phyloP scores from a whole-genome alignment of 257 asterid genomes.

The Dorcoceras hygrometricum region DNA sequence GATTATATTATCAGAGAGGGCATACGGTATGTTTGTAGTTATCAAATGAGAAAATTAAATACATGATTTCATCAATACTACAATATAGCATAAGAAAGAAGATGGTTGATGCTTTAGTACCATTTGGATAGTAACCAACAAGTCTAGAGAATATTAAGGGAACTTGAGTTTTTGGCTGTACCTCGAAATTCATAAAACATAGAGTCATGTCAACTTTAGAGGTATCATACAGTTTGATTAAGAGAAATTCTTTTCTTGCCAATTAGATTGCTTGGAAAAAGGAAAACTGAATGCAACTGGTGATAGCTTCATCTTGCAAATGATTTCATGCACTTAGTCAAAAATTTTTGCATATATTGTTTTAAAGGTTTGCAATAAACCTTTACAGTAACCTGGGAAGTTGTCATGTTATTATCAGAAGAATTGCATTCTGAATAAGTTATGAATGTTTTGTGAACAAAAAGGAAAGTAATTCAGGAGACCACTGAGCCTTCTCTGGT shows the following conservation, averaged over 20 bases:
- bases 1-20: too few species aligned
- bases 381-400: background rate
- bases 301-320: constrained; percentile 15
- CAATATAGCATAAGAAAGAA: constrained; percentile 14
- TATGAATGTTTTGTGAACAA: constrained; percentile 1
- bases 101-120: background rate
- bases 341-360: background rate
- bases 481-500: constrained; percentile 45
- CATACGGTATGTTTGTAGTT: too few species aligned
- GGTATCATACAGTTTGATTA: background rate
- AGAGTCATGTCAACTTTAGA: background rate
- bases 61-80: background rate
- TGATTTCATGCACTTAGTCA: background rate
- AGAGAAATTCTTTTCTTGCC: constrained; percentile 13
- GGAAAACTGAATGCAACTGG: constrained; percentile 14
- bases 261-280: background rate
- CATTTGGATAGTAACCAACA: constrained; percentile 1
- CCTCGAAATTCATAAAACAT: background rate
- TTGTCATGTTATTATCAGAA: constrained; percentile 14
- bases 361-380: constrained; percentile 10
- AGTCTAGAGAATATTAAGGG: constrained; percentile 10
- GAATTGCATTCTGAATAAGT: constrained; percentile 12
- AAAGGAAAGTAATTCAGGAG: constrained; percentile 9
- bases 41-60: too few species aligned
- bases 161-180: background rate